Percentiles rank a stretch among this genome's conserved stretches.
These are phyloP conservation scores for Oryza australiensis DNA, from an alignment of 176 grass and related monocot species.

Conservation along the genomic window DNA sequence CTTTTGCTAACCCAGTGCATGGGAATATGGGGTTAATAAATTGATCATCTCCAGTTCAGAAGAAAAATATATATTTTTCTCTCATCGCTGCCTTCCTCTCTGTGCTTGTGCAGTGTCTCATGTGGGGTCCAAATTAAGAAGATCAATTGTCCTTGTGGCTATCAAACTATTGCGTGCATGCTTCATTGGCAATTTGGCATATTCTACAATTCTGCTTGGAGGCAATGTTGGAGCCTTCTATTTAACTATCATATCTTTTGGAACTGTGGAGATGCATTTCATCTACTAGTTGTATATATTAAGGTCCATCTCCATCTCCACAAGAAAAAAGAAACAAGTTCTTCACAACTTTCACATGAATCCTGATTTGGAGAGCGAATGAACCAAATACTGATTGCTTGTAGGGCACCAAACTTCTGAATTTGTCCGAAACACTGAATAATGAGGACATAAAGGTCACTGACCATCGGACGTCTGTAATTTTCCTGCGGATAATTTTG, in stretches of 20 bases:
- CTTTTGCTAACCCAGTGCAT: neutral
- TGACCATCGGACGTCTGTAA: neutral
- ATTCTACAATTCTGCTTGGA: neutral
- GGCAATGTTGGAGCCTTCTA: neutral
- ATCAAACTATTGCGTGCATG: constrained; percentile 1
- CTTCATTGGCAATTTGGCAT: constrained; percentile 29
- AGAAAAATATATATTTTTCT: neutral
- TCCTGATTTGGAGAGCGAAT: neutral
- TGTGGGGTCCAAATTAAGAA: constrained; percentile 12
- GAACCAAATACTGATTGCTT: neutral
- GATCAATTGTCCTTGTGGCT: constrained; percentile 12
- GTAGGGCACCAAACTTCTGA: neutral
- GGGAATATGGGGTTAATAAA: neutral
- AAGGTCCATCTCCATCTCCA: neutral
- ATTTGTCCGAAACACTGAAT: constrained; percentile 1
- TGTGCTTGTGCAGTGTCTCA: constrained; percentile 18
- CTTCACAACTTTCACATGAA: neutral
- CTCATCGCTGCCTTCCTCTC: neutral
- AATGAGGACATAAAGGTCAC: neutral
- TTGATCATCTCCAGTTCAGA: neutral
- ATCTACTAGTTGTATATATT: neutral
- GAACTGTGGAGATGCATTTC: neutral
- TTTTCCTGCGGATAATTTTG: constrained; percentile 11
- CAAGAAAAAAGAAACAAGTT: neutral
- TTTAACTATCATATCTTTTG: constrained; percentile 22